These are phyloP conservation scores for Chaetothyriales sp. DNA, from an alignment of 2,329 filamentous ascomycete genomes.

Conservation along the genomic window DNA sequence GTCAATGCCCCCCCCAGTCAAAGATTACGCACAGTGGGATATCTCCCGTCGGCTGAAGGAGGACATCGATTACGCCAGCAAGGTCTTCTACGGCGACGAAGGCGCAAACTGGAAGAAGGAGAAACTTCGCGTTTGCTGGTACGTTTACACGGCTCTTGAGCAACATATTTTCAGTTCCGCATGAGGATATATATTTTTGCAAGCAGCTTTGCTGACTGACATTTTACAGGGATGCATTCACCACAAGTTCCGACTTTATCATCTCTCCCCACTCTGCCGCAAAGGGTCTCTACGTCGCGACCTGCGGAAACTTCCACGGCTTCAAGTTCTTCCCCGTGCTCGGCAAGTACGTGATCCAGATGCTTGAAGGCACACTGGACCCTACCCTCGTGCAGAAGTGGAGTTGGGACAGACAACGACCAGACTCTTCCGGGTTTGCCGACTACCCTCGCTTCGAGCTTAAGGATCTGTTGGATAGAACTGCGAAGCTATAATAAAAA, in stretches of 20 bases:
- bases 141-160: no score
- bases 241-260: slow-evolving; percentile 39
- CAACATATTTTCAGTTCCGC: no score
- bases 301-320: slow-evolving; percentile 30
- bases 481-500: slow-evolving; percentile 19
- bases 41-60: slow-evolving; percentile 40
- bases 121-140: slow-evolving; percentile 54
- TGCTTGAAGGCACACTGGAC: slow-evolving; percentile 30
- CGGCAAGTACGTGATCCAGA: slow-evolving; percentile 36
- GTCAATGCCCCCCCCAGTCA: slow-evolving; percentile 40
- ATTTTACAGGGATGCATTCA: slow-evolving; percentile 47
- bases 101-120: slow-evolving; percentile 43
- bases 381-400: slow-evolving; percentile 28
- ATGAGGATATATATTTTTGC: not conserved
- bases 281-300: slow-evolving; percentile 29
- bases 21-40: slow-evolving; percentile 50
- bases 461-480: slow-evolving; percentile 33
- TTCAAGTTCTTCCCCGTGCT: slow-evolving; percentile 41
- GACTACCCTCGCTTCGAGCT: slow-evolving; percentile 46
- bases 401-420: slow-evolving; percentile 42
- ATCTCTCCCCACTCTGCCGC: slow-evolving; percentile 31
- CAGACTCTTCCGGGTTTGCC: slow-evolving; percentile 36
- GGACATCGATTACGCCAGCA: slow-evolving; percentile 42
- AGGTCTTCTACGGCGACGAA: slow-evolving; percentile 45
- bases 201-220: slow-evolving; percentile 4